phyloP scores from a whole-genome alignment of 106 monocot genomes.

The Ottelia alismoides region DNA sequence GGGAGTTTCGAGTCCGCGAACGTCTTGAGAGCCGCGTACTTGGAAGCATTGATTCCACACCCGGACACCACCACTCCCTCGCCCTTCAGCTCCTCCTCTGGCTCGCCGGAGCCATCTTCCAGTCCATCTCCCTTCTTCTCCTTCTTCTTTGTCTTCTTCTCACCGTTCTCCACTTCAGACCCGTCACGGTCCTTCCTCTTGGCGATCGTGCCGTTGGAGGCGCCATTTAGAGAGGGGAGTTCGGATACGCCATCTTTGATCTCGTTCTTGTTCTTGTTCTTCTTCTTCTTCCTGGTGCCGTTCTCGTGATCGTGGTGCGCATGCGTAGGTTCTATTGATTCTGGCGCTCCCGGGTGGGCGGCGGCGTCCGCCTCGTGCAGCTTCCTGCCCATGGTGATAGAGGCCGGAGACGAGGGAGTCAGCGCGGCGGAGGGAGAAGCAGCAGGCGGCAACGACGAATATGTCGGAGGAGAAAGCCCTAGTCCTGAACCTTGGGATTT shows the following conservation, averaged over 20 bases:
- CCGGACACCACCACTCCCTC: constrained; percentile 48
- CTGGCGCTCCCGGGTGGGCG: background rate
- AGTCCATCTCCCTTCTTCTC: too few species aligned
- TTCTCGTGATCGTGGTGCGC: background rate
- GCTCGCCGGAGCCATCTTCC: too few species aligned
- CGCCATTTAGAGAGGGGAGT: too few species aligned
- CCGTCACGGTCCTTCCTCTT: background rate
- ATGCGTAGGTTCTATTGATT: background rate
- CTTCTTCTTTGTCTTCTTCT: background rate
- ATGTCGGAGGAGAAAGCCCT: too few species aligned
- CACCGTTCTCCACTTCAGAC: background rate
- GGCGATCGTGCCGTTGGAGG: too few species aligned
- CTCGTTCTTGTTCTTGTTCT: background rate
- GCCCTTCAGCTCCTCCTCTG: too few species aligned
- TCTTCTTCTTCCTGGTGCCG: background rate
- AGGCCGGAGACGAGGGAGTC: constrained; percentile 2
- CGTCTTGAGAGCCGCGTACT: constrained; percentile 51
- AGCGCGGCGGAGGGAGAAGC: background rate
- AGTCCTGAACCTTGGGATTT: too few species aligned
- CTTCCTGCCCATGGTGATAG: constrained; percentile 21
- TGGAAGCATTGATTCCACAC: constrained; percentile 29
- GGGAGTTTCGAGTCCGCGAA: constrained; percentile 63
- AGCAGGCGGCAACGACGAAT: too few species aligned
- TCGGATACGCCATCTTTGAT: too few species aligned
- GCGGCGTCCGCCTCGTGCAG: background rate